These are phyloP conservation scores for Ceratobasidium theobromae DNA, from an alignment of 1,284 basidiomycete genomes.

Conservation along the genomic window DNA sequence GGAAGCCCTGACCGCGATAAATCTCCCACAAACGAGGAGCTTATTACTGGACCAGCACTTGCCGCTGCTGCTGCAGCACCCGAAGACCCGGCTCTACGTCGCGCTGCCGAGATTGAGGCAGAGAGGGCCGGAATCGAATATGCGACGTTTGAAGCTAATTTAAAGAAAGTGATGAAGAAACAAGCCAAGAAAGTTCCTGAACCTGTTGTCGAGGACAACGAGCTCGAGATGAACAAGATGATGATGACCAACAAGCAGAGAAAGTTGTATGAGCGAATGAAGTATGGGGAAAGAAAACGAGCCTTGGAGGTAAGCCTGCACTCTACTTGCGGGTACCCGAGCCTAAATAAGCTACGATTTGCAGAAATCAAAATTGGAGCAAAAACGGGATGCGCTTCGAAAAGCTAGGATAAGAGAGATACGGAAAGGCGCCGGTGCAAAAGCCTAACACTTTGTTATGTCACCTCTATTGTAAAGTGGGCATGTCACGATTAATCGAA, in stretches of 20 bases:
- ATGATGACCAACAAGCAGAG: conserved; percentile 97
- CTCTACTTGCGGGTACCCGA: neutral
- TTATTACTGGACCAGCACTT: conserved; percentile 36
- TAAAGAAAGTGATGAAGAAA: conserved; percentile 64
- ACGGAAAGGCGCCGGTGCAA: conserved; percentile 15
- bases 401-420: conserved; percentile 56
- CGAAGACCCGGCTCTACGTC: conserved; percentile 68
- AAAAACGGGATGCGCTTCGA: conserved; percentile 59
- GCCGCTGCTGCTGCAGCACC: conserved; percentile 56
- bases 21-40: conserved; percentile 42
- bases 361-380: conserved; percentile 64
- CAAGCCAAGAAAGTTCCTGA: conserved; percentile 46
- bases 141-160: conserved; percentile 77
- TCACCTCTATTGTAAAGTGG: too few relatives aligned
- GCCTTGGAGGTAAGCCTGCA: conserved; percentile 68
- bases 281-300: conserved; percentile 81
- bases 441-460: neutral
- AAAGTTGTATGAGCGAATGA: conserved; percentile 96
- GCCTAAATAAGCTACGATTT: neutral
- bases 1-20: conserved; percentile 42
- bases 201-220: conserved; percentile 43
- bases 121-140: conserved; percentile 88
- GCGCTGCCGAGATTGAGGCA: conserved; percentile 90
- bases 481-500: too few relatives aligned
- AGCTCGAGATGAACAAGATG: conserved; percentile 96